Percentiles rank a stretch among this genome's conserved stretches.
These are phyloP conservation scores for Erythrophleum fordii DNA, from an alignment of 306 rosid genomes.

Conservation along the genomic window DNA sequence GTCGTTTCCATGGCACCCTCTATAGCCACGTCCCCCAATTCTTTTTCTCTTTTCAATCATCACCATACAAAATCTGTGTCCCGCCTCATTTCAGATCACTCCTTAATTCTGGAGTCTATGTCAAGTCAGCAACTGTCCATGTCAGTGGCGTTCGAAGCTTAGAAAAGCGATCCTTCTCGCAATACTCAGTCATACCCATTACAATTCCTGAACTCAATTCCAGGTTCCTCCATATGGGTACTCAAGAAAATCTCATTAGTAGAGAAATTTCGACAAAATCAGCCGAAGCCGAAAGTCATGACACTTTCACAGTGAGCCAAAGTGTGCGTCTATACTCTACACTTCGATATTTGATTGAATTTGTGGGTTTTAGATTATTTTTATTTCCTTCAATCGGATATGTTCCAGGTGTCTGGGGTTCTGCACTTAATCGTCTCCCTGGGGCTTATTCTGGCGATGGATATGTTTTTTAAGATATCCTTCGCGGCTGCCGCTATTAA, in stretches of 20 bases:
- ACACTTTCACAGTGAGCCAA: slow-evolving; percentile 57
- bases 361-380: neutral
- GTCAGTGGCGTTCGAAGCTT: neutral
- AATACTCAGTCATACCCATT: neutral
- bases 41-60: neutral
- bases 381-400: neutral
- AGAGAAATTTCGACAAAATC: slow-evolving; percentile 52
- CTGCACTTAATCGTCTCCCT: slow-evolving; percentile 74
- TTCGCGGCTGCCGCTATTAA: slow-evolving; percentile 79
- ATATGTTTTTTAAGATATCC: slow-evolving; percentile 64
- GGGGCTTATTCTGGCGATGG: slow-evolving; percentile 70
- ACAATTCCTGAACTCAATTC: slow-evolving; percentile 16
- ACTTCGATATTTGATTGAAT: neutral
- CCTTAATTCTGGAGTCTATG: neutral
- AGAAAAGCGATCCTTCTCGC: neutral
- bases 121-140: neutral
- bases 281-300: slow-evolving; percentile 47
- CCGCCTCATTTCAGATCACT: neutral
- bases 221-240: slow-evolving; percentile 51
- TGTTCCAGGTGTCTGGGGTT: slow-evolving; percentile 57
- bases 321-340: slow-evolving; percentile 45
- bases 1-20: neutral
- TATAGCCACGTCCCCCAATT: neutral
- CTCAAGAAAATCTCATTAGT: slow-evolving; percentile 31
- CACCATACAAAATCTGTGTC: neutral